Evolutionary conservation across 2,329 filamentous ascomycete species (phyloP).

Genomic region (Exophiala xenobiotica): DNA sequence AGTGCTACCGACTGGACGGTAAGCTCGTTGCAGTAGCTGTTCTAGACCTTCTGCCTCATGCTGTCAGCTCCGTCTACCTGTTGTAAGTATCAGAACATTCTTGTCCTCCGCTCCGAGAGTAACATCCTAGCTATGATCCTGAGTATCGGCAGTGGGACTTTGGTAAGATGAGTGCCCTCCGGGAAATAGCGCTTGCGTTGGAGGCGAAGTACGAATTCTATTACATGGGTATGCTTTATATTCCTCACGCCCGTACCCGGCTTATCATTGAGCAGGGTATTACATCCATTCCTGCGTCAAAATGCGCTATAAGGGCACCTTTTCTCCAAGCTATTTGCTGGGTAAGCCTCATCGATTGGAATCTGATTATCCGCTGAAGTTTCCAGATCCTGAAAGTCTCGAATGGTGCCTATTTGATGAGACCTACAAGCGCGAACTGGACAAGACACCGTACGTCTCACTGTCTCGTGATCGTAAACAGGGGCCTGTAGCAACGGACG

Average conservation of each 20-base stretch:
- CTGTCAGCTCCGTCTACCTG: slow-evolving; percentile 52
- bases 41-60: slow-evolving; percentile 47
- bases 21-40: slow-evolving; percentile 50
- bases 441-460: slow-evolving; percentile 46
- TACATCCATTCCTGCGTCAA: slow-evolving; percentile 61
- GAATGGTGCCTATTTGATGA: slow-evolving; percentile 47
- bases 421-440: slow-evolving; percentile 42
- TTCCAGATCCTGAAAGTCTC: slow-evolving; percentile 46
- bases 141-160: slow-evolving; percentile 62
- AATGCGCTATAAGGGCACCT: slow-evolving; percentile 52
- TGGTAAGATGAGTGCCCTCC: slow-evolving; percentile 62
- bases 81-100: slow-evolving; percentile 39
- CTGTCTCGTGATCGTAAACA: slow-evolving; percentile 39
- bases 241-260: neutral
- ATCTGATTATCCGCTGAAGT: neutral
- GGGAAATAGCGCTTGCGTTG: slow-evolving; percentile 57
- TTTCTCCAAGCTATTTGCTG: slow-evolving; percentile 49
- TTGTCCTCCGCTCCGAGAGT: neutral
- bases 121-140: slow-evolving; percentile 53
- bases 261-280: slow-evolving; percentile 44
- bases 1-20: slow-evolving; percentile 52
- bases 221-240: slow-evolving; percentile 56
- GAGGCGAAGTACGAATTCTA: slow-evolving; percentile 60
- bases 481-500: slow-evolving; percentile 1
- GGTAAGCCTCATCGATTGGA: slow-evolving; percentile 35